Base-by-base conservation (phyloP, 1,284 basidiomycete species). In the Ganoderma sinense region DNA sequence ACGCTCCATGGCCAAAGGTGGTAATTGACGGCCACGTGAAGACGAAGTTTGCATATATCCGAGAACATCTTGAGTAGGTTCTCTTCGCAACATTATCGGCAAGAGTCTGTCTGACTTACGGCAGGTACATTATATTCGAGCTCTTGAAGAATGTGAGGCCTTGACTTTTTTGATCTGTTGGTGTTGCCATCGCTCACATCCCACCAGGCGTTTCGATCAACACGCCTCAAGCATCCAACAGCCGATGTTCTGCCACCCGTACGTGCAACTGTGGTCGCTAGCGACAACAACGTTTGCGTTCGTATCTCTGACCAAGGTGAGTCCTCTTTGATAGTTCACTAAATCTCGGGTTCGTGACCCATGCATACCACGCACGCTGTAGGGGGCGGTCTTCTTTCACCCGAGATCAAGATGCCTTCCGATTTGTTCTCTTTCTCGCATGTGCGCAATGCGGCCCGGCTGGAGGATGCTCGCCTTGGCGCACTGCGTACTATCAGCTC, bases 61-160 rank as follows among this genome's bases (percentile, higher is more conserved):
- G 89, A 48, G 95, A 97, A 78, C 96, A 97, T 80, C 84, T 97
- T 62, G 96, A 95, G 90, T 93, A 74, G 77, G 88, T 80, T 39
- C n/a, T 8, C 59, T 4, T n/a, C 29, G 66, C 16, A 63, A 62
- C 14, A 36, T 71, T 5, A 11, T 48, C 31, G 20, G 63, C 51
- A 26, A 26, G 14, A 23, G 11, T 20, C 20, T 40, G n/a, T 40
- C 23, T 62, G 14, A 61, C 48, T n/a, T 16, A 6, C 2, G 41
- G 23, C 71, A 94, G 92, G 78, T 97, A 97, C 78, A 94, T 97
- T 69, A 81, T 97, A 16, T 97, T 97, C 75, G 95, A 97, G 77
- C 80, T 97, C 31, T 77, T 97, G 74, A 97, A 97, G 80, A 96
- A 97, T 77, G 94, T 94, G 75, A 73, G 87, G 40, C n/a, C 5